Percentiles rank a stretch among this genome's conserved stretches.
phyloP scores from a whole-genome alignment of 305 asterid species.

The Striga hermonthica region DNA sequence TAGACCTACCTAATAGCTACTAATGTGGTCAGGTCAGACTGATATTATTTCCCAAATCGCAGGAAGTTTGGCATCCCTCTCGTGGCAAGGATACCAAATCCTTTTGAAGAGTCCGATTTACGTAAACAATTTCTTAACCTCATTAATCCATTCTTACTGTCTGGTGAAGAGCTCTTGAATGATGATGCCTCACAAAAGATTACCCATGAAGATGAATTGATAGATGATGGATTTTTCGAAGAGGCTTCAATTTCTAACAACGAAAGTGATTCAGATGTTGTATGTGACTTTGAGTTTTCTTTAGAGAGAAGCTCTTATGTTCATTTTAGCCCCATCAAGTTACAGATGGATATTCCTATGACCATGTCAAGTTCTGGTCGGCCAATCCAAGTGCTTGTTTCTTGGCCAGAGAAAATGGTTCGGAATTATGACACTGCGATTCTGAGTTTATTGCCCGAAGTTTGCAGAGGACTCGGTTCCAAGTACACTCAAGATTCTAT shows the following conservation, averaged over 20 bases:
- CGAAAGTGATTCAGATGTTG: slow-evolving; percentile 28
- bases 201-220: slow-evolving; percentile 36
- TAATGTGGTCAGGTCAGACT: slow-evolving; percentile 41
- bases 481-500: slow-evolving; percentile 48
- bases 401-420: slow-evolving; percentile 61
- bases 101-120: slow-evolving; percentile 56
- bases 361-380: slow-evolving; percentile 20
- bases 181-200: slow-evolving; percentile 36
- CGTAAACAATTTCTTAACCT: slow-evolving; percentile 48
- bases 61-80: slow-evolving; percentile 66
- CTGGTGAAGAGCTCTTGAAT: slow-evolving; percentile 38
- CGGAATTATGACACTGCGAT: slow-evolving; percentile 43
- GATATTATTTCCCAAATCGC: slow-evolving; percentile 9
- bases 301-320: slow-evolving; percentile 20
- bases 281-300: slow-evolving; percentile 39
- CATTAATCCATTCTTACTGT: slow-evolving; percentile 47
- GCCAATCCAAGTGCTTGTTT: slow-evolving; percentile 42
- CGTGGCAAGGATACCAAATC: slow-evolving; percentile 50
- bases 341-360: slow-evolving; percentile 56
- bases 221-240: slow-evolving; percentile 32
- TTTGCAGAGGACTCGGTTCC: slow-evolving; percentile 35
- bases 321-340: slow-evolving; percentile 23
- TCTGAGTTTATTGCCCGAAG: slow-evolving; percentile 50
- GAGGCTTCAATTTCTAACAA: slow-evolving; percentile 33
- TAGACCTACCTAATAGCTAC: not conserved